Percentiles rank a stretch among this genome's conserved stretches.
These are phyloP conservation scores for Tubosaeta sp. DNA, from an alignment of 768 basidiomycete genomes.

Conservation along the genomic window DNA sequence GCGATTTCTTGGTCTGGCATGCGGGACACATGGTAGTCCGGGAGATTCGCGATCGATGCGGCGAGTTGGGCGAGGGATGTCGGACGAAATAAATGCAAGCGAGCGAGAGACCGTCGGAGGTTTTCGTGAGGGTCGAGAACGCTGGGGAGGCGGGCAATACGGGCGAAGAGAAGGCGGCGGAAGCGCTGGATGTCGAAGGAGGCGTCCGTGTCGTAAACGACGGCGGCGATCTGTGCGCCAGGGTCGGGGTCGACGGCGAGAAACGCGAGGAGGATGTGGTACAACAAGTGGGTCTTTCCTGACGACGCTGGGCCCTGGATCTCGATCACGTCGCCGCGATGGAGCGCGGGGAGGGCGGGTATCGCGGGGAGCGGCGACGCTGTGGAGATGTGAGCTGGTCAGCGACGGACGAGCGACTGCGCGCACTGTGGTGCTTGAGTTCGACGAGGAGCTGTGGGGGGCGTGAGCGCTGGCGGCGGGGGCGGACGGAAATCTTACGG, in stretches of 20 bases:
- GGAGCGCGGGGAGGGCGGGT: slow-evolving; percentile 28
- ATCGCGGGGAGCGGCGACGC: slow-evolving; percentile 23
- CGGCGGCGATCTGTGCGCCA: slow-evolving; percentile 50
- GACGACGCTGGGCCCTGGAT: slow-evolving; percentile 71
- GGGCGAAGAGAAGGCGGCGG: slow-evolving; percentile 45
- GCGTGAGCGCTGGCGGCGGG: slow-evolving; percentile 4
- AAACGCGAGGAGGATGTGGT: slow-evolving; percentile 56
- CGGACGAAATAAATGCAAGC: slow-evolving; percentile 68
- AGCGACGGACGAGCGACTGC: background rate
- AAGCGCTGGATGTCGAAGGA: slow-evolving; percentile 59
- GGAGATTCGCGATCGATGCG: slow-evolving; percentile 55
- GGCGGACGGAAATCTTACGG: slow-evolving; percentile 19
- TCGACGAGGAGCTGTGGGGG: slow-evolving; percentile 41
- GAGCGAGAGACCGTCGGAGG: slow-evolving; percentile 40
- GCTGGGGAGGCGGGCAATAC: slow-evolving; percentile 33
- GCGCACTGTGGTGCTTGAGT: slow-evolving; percentile 38
- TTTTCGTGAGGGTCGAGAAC: slow-evolving; percentile 23
- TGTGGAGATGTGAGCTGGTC: slow-evolving; percentile 29
- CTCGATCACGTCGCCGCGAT: slow-evolving; percentile 64
- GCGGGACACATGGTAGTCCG: slow-evolving; percentile 45
- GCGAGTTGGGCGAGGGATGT: slow-evolving; percentile 66
- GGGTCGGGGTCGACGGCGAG: slow-evolving; percentile 52
- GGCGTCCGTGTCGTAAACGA: slow-evolving; percentile 68
- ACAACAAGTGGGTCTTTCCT: slow-evolving; percentile 78
- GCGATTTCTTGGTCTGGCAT: slow-evolving; percentile 56